Base-by-base conservation (phyloP, 441 rosid genomes). In the Jatropha podagrica region DNA sequence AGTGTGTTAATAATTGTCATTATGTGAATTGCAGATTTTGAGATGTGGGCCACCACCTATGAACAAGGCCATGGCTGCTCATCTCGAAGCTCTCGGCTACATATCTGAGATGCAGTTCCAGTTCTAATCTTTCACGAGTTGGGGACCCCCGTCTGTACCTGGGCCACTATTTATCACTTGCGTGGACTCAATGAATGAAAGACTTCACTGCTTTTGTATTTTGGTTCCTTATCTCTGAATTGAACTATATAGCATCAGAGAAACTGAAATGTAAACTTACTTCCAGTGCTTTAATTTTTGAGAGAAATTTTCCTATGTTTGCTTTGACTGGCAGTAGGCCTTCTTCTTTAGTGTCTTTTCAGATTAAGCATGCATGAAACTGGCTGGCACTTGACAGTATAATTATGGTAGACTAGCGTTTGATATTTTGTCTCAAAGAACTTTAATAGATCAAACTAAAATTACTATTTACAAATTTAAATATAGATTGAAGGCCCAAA, bases 31-130 rank as follows among this genome's bases (percentile, higher is more conserved):
- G 71, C 85, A 91, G 92, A 76, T 89, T 69, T 66, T 91, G 46
- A 79, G 88, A 76, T 91, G 96, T 40, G 92, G 96, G 41, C 96
- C 94, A 2, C 91, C 94, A 17, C 90, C 93, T 0, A 89, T 82
- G 96, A 91, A 88, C 90, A 89, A 85, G 81, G 92, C 93, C 17
- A 89, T 89, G 89, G 90, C 89, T 32, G 86, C 80, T 44, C 81
- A 89, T 81, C 88, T 89, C 27, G 83, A 87, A 18, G 87, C 83
- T 68, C 83, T 91, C 9, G 91, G 87, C 40, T 91, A 91, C 76
- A 20, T 86, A n/a, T 64, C 89, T 17, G 76, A 87, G 72, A 91
- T 87, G 96, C 96, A 79, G 82, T 89, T 89, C 85, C 86, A 91
- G 76, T 88, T 91, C 78, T 89, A 80, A 86, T 74, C 41, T 18